phyloP scores from a whole-genome alignment of 345 rosid species.

The Arabis alpina region DNA sequence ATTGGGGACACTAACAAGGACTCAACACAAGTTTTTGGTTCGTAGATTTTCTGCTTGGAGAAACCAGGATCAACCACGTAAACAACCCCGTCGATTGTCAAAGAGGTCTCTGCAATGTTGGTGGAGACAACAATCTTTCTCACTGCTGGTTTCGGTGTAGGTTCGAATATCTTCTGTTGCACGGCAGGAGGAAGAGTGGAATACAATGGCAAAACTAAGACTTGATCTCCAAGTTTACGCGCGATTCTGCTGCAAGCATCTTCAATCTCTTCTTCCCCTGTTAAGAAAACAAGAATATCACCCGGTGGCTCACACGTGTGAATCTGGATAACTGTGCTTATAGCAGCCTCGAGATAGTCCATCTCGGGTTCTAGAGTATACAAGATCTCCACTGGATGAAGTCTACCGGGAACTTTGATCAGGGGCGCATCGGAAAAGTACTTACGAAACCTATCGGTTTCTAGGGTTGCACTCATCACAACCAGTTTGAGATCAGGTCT shows the following conservation, averaged over 20 bases:
- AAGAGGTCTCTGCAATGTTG: constrained; percentile 95
- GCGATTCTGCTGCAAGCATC: constrained; percentile 93
- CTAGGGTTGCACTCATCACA: constrained; percentile 99
- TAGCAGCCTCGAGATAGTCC: constrained; percentile 95
- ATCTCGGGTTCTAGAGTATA: constrained; percentile 97
- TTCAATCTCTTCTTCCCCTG: constrained; percentile 99
- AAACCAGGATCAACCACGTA: constrained; percentile 98
- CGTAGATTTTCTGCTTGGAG: constrained; percentile 92
- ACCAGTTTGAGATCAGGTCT: constrained; percentile 89
- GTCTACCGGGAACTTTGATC: constrained; percentile 98
- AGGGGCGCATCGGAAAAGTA: constrained; percentile 90
- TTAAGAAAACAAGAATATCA: constrained; percentile 95
- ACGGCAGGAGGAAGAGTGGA: constrained; percentile 96
- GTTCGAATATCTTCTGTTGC: constrained; percentile 98
- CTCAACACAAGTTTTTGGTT: constrained; percentile 93
- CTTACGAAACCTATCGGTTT: constrained; percentile 96
- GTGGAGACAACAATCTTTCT: constrained; percentile 97
- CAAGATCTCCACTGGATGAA: constrained; percentile 96
- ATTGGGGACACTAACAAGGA: constrained; percentile 95
- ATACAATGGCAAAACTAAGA: constrained; percentile 85
- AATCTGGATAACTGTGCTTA: constrained; percentile 93
- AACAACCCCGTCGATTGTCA: constrained; percentile 96
- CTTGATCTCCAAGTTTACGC: constrained; percentile 77
- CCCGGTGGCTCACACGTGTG: constrained; percentile 79
- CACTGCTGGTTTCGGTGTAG: constrained; percentile 94